Conservation (phyloP, 805 yeast species). For the Kodamaea hsintzibuensis region DNA sequence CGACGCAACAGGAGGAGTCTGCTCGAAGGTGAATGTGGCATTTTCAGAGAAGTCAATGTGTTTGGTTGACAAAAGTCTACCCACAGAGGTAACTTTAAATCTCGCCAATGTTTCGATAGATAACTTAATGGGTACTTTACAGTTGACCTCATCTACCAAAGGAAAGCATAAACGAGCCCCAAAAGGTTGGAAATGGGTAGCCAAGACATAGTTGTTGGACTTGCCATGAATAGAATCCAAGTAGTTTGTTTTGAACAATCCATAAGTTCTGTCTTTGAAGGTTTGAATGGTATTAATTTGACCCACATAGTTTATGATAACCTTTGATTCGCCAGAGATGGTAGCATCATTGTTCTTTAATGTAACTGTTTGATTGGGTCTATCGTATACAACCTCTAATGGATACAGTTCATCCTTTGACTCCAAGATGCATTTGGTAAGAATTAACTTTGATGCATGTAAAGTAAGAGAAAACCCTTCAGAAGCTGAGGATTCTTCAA, state of each 20-base stretch:
- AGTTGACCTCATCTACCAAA: conserved; percentile 63
- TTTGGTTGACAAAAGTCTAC: conserved; percentile 28
- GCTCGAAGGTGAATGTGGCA: conserved; percentile 42
- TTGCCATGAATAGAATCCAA: conserved; percentile 49
- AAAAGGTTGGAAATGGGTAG: conserved; percentile 74
- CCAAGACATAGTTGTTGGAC: conserved; percentile 52
- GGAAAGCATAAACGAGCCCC: conserved; percentile 67
- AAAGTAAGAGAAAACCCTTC: conserved; percentile 26
- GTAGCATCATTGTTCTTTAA: conserved; percentile 22
- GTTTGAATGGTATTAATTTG: conserved; percentile 52
- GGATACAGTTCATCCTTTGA: conserved; percentile 11
- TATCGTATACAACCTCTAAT: conserved; percentile 39
- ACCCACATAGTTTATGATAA: conserved; percentile 48
- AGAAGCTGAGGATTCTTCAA: not conserved
- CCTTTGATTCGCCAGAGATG: conserved; percentile 8
- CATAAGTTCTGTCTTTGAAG: conserved; percentile 57
- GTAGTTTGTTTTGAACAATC: conserved; percentile 69
- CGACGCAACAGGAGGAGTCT: conserved; percentile 60
- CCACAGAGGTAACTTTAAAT: conserved; percentile 55
- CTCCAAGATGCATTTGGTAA: conserved; percentile 24
- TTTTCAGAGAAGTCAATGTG: conserved; percentile 24
- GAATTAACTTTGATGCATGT: conserved; percentile 43
- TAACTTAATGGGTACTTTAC: conserved; percentile 53
- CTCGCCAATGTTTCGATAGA: conserved; percentile 44
- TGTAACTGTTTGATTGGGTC: conserved; percentile 36